phyloP scores from a whole-genome alignment of 148 eudicot species.

The Chenopodium suecicum region DNA sequence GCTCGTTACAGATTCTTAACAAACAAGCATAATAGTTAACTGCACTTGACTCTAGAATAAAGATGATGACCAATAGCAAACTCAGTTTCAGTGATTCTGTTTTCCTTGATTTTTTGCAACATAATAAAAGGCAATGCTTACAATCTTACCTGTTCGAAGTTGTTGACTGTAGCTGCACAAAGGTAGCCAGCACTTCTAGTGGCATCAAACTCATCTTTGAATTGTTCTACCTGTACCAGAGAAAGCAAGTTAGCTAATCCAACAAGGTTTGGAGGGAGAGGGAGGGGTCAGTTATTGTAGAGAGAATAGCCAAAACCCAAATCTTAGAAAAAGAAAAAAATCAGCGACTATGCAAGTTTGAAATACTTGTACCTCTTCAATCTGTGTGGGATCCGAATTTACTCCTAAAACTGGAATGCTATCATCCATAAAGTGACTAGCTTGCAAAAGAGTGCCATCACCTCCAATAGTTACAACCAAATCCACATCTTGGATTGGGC shows the following conservation, averaged over 20 bases:
- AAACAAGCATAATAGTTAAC: background rate
- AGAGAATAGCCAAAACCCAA: background rate
- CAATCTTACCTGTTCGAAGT: conserved; percentile 74
- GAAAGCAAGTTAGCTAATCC: background rate
- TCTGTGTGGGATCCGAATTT: conserved; percentile 88
- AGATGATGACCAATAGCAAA: background rate
- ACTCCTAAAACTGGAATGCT: conserved; percentile 85
- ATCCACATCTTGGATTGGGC: conserved; percentile 73
- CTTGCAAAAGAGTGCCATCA: conserved; percentile 91
- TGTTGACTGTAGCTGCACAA: conserved; percentile 73
- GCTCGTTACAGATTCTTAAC: conserved; percentile 1
- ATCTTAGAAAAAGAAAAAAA: background rate
- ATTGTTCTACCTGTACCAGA: conserved; percentile 32
- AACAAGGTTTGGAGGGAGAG: background rate
- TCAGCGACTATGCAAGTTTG: background rate
- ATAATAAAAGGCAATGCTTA: background rate
- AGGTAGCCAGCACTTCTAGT: conserved; percentile 92
- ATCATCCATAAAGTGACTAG: conserved; percentile 84
- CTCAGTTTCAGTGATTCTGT: background rate
- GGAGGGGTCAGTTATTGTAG: background rate
- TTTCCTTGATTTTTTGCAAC: background rate
- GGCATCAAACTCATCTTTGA: conserved; percentile 74
- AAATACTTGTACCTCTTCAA: conserved; percentile 54
- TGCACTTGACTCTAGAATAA: background rate
- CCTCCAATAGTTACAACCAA: conserved; percentile 87